phyloP scores from a whole-genome alignment of 805 yeast species.

The Wickerhamomyces sydowiorum region DNA sequence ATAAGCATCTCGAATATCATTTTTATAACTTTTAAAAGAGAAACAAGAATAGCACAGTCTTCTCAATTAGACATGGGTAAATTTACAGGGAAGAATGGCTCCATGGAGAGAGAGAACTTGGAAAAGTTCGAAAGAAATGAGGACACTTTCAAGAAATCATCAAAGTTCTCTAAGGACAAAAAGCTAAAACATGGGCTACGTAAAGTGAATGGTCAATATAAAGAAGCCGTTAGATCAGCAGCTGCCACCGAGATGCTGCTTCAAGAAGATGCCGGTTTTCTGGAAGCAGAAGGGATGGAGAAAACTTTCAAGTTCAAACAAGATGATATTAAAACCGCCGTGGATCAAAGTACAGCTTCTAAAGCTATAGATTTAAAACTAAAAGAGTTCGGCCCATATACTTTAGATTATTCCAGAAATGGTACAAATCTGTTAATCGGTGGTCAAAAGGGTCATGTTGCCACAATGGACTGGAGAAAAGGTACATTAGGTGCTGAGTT shows the following conservation, averaged over 20 bases:
- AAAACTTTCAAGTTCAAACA: constrained; percentile 83
- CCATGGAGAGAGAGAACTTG: constrained; percentile 23
- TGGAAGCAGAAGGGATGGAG: constrained; percentile 96
- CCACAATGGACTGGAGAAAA: constrained; percentile 91
- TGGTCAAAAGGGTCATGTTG: constrained; percentile 92
- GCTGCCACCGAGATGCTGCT: constrained; percentile 81
- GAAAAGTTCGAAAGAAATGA: constrained; percentile 26
- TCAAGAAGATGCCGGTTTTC: constrained; percentile 77
- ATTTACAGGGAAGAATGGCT: constrained; percentile 20
- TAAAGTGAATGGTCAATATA: constrained; percentile 63
- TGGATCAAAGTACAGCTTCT: constrained; percentile 69
- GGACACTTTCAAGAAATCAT: constrained; percentile 5
- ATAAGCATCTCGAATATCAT: background rate
- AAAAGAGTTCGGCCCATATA: constrained; percentile 82
- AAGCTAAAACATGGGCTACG: constrained; percentile 61
- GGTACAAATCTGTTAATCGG: constrained; percentile 83
- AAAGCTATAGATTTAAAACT: constrained; percentile 72
- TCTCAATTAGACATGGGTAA: constrained; percentile 13
- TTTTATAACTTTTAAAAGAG: too few species aligned
- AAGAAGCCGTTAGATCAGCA: constrained; percentile 76
- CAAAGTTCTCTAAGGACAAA: constrained; percentile 44
- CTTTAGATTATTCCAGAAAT: constrained; percentile 73
- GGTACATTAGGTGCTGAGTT: constrained; percentile 80
- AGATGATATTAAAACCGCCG: constrained; percentile 66
- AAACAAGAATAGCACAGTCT: too few species aligned